Base-by-base conservation (phyloP, 768 basidiomycete genomes). In the Imleria badia region DNA sequence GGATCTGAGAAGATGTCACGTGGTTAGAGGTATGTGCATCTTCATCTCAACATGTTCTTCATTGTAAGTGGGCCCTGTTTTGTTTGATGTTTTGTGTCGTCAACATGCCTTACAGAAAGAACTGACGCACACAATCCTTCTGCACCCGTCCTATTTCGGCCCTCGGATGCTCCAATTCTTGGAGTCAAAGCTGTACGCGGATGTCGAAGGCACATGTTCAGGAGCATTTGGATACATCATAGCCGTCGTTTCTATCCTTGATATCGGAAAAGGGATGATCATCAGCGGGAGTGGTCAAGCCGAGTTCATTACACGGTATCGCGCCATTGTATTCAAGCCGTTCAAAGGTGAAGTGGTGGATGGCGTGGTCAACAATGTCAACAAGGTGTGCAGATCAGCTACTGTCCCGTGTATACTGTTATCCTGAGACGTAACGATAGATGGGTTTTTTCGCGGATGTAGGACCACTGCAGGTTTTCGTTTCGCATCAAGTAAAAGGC, bases 401-500 rank as follows among this genome's bases (percentile, higher is more conserved):
- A 13, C 30, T 11, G 5, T 39, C 29, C 36, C 19, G 7, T 42
- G 10, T 19, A 22, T 15, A 2, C 14, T 7, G 2, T 30, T 14
- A 9, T 56, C 34, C 55, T 62, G 33, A 62, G 7, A 35, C 13
- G 6, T 17, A 22, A 2, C 17, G 15, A 23, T 60, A 98, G 96
- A 97, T 98, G 94, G 97, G 97, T 2, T 97, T 99, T 75, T 98
- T 98, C 62, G 93, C 92, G 48, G 94, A 97, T 59, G 94, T 95
- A 44, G 97, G 97, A 33, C 97, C 97, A 14, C 68, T 98, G 55
- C 84, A 85, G 23, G 93, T 97, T 45, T 99, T 99, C 70, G 91
- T 98, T 23, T 96, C 95, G 13, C 91, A 92, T 63, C 95, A 97
- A 76, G 96, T 97, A 59, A 23, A 43, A 19, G 58, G 82, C 40